Base-by-base conservation (phyloP, 352 stramenopile species). In the Globisporangium splendens region DNA sequence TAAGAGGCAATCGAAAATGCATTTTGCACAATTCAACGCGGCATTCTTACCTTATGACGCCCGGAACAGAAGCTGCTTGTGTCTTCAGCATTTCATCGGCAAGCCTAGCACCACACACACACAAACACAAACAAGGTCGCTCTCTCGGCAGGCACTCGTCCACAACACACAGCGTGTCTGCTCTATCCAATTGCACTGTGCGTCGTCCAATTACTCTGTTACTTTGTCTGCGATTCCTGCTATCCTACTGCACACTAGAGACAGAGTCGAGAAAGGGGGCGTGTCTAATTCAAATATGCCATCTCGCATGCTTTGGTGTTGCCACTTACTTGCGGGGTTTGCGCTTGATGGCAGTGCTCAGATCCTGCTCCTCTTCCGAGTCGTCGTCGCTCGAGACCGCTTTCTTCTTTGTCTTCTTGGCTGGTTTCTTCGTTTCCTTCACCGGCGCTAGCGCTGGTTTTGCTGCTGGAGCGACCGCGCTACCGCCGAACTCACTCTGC, bases 331-430 rank as follows among this genome's bases (percentile, higher is more conserved):
- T 68, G 24, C 50, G 56, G 12, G 56, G 56, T 59, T 93, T 93
- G 65, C 74, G 77, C 70, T 91, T 93, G 53, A 93, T 77, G 43
- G 84, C 84, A 7, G 79, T 75, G 52, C 70, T 81, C 55, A 93
- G 57, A 57, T 93, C 79, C 54, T 86, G 73, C 22, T 82, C 70
- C 13, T 83, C 69, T 17, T 77, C 77, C 43, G 72, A 70, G 43
- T 78, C 67, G 59, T 75, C 65, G 39, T 75, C 84, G 35, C 67
- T 85, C 28, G 69, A 65, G 31, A 52, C 62, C 31, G 51, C 61
- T 47, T 77, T 77, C 43, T 71, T 70, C 66, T 87, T 72, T 46
- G 42, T 70, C 47, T 56, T 79, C 62, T 83, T 83, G 46, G 70
- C 71, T 15, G 52, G 20, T 17, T 61, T 33, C 14, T 51, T 56